Conservation (phyloP, 108 stramenopile genomes). For the Mediolabrus comicus region DNA sequence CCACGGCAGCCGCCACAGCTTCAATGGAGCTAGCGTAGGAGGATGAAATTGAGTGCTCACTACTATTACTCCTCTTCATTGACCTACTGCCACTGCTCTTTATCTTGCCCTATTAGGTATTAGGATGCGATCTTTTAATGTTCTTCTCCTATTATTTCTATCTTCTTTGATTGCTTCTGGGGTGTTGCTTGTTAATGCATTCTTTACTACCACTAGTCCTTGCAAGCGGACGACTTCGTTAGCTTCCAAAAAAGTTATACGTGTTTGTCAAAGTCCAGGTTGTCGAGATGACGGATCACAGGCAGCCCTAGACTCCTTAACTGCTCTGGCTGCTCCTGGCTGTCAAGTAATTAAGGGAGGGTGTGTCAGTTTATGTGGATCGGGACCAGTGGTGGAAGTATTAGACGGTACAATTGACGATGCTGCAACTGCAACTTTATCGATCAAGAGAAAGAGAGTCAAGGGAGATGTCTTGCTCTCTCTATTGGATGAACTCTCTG, state of each 20-base stretch:
- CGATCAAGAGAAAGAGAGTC: constrained; percentile 29
- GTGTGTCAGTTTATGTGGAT: constrained; percentile 52
- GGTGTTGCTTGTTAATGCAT: not conserved
- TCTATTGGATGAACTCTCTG: constrained; percentile 27
- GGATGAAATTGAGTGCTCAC: too few relatives aligned
- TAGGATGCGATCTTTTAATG: too few relatives aligned
- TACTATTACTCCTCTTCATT: too few relatives aligned
- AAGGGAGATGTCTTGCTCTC: constrained; percentile 20
- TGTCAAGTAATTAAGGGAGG: constrained; percentile 30
- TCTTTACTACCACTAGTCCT: not conserved
- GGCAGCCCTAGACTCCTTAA: constrained; percentile 22
- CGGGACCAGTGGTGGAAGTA: constrained; percentile 51
- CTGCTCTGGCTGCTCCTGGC: constrained; percentile 45
- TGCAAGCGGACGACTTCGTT: not conserved
- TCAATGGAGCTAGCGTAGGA: too few relatives aligned
- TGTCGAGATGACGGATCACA: constrained; percentile 38
- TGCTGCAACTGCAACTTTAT: constrained; percentile 3
- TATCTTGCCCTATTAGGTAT: not conserved
- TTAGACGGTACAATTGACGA: constrained; percentile 4
- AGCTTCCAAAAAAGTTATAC: constrained; percentile 8
- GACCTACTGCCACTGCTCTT: too few relatives aligned
- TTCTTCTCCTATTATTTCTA: too few relatives aligned
- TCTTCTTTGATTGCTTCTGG: too few relatives aligned
- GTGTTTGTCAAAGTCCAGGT: constrained; percentile 33
- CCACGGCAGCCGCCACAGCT: too few relatives aligned